Base-by-base conservation (phyloP, 768 basidiomycete species). In the Macrolepiota albuminosa region DNA sequence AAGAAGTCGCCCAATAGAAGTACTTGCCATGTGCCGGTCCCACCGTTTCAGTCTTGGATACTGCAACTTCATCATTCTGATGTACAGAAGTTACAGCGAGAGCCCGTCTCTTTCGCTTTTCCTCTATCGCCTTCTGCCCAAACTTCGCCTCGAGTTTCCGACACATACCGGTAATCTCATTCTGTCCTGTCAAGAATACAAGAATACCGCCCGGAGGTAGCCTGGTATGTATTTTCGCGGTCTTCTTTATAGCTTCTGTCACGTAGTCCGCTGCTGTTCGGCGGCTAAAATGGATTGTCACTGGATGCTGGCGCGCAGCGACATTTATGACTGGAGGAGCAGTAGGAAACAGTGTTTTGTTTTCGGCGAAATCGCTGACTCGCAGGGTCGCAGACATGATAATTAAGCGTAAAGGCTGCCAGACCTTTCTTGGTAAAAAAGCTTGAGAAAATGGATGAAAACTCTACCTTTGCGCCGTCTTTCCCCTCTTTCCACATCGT, bases 331-430 rank as follows among this genome's bases (percentile, higher is more conserved):
- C 84, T 0, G 97, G 97, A n/a, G 97, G 97, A 2, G 93, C 84
- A 1, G 78, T 77, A 0, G 85, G 62, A 73, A 99, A 99, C 2
- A 99, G 78, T 0, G 84, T 83, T 59, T 73, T 83, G 72, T 98
- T 98, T 61, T 89, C 86, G 2, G 89, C 85, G 66, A 99, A 98
- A 73, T 98, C 97, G 62, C 85, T 85, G 51, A 98, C 88, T 29
- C 95, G 91, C 6, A 98, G 83, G 0, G 97, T 98, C 4, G 97
- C 97, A 14, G 97, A 99, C 97, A 99, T 99, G 73, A 99, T 97
- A 61, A 98, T 84, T 54, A 99, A 78, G 21, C 97, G 87, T 16
- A 99, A 73, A 11, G 95, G 96, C 87, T 91, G 65, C 24, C 51
- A 39, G 37, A 26, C 37, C 52, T 61, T 34, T 11, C 50, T 61